Evolutionary conservation across 805 yeast genomes (phyloP).

Genomic region (Zygosaccharomyces bisporus): DNA sequence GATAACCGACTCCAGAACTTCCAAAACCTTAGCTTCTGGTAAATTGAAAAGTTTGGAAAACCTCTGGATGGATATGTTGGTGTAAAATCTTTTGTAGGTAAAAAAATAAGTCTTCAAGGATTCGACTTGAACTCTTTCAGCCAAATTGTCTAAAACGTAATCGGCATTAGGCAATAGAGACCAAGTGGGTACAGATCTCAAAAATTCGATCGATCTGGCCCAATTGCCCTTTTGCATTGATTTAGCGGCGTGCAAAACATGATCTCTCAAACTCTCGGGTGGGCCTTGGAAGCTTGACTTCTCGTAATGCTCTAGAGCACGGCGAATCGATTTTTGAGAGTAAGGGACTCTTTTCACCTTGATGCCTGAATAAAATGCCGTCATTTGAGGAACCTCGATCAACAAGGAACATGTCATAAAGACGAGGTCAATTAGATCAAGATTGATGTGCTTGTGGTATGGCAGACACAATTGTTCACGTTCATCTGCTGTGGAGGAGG

Average conservation of each 20-base stretch:
- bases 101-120: conserved; percentile 91
- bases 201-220: conserved; percentile 67
- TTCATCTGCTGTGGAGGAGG: conserved; percentile 29
- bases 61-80: conserved; percentile 65
- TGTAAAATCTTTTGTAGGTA: conserved; percentile 72
- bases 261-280: conserved; percentile 93
- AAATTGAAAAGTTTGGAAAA: conserved; percentile 67
- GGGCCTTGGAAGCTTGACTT: conserved; percentile 96
- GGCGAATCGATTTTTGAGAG: conserved; percentile 79
- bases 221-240: conserved; percentile 87
- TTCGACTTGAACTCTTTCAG: conserved; percentile 76
- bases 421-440: conserved; percentile 91
- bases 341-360: conserved; percentile 56
- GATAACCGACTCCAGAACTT: conserved; percentile 71
- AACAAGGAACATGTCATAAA: conserved; percentile 86
- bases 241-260: conserved; percentile 86
- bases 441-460: conserved; percentile 96
- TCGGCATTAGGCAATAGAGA: conserved; percentile 68
- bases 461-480: conserved; percentile 76
- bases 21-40: conserved; percentile 49
- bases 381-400: conserved; percentile 88
- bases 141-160: conserved; percentile 64
- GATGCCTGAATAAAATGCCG: conserved; percentile 58
- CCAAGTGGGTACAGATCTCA: conserved; percentile 68
- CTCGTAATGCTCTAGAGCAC: conserved; percentile 87